phyloP scores from a whole-genome alignment of 2,329 filamentous ascomycete genomes.

The Diaporthe sp. region DNA sequence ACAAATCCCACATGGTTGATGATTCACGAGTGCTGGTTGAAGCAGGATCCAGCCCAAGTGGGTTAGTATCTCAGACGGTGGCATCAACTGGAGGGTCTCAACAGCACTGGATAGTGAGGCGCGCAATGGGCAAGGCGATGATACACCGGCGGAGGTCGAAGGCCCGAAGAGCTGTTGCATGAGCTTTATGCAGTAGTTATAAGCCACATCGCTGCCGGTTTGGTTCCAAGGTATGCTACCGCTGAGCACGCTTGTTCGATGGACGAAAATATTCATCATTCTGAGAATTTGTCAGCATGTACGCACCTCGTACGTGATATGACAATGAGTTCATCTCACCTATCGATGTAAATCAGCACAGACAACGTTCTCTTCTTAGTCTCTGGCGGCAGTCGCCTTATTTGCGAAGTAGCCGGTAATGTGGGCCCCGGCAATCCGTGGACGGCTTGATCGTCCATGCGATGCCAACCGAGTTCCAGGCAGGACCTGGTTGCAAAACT shows the following conservation, averaged over 20 bases:
- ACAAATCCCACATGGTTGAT: conserved; percentile 13
- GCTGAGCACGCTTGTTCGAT: conserved; percentile 28
- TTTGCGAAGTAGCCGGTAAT: neutral
- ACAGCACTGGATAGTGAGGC: conserved; percentile 5
- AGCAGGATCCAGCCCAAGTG: conserved; percentile 25
- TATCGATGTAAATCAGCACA: conserved; percentile 29
- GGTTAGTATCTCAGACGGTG: conserved; percentile 21
- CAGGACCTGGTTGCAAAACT: conserved; percentile 25
- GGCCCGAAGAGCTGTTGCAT: conserved; percentile 29
- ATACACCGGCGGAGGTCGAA: neutral
- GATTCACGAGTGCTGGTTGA: conserved; percentile 20
- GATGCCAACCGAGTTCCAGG: conserved; percentile 32
- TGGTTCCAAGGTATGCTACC: conserved; percentile 28
- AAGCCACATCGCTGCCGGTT: conserved; percentile 12
- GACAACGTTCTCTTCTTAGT: conserved; percentile 21
- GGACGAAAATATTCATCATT: conserved; percentile 23
- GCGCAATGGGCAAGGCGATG: conserved; percentile 7
- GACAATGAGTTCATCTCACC: neutral
- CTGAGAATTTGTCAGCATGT: neutral
- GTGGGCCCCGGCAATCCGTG: conserved; percentile 1
- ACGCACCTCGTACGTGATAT: accelerated
- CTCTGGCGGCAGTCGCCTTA: conserved; percentile 1
- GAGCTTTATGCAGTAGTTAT: conserved; percentile 26
- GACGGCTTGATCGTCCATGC: conserved; percentile 15
- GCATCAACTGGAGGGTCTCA: conserved; percentile 28